Percentiles rank a stretch among this genome's conserved stretches.
These are phyloP conservation scores for Coccomyxa sp. DNA, from an alignment of 139 green algal species.

Conservation along the genomic window DNA sequence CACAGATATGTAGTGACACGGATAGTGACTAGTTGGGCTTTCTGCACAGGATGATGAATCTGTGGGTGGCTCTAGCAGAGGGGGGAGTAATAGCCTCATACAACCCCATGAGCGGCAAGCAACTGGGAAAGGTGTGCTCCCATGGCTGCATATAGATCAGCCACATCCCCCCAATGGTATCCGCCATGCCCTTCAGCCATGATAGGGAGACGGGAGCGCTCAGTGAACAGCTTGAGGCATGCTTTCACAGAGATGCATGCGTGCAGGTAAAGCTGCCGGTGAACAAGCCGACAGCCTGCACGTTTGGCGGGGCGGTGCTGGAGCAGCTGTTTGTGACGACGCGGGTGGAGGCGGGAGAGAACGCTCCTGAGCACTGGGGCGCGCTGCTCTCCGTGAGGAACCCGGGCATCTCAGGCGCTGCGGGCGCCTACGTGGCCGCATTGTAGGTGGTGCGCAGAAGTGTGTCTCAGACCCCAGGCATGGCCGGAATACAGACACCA, in stretches of 20 bases:
- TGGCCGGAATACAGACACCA: too few species aligned
- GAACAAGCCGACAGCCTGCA: slow-evolving; percentile 37
- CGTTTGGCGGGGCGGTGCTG: slow-evolving; percentile 40
- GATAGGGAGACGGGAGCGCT: too few species aligned
- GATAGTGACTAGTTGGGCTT: not conserved
- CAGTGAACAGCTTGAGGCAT: not conserved
- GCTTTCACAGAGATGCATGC: not conserved
- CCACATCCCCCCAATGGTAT: not conserved
- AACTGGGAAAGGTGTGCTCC: not conserved
- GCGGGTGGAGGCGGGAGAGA: slow-evolving; percentile 32
- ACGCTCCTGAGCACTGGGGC: slow-evolving; percentile 31
- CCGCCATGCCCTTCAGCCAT: too few species aligned
- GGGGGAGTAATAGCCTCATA: slow-evolving; percentile 45
- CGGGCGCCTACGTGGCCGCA: slow-evolving; percentile 7
- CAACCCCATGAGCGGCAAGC: slow-evolving; percentile 19
- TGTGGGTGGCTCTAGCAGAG: slow-evolving; percentile 64
- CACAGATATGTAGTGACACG: not conserved
- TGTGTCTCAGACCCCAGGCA: too few species aligned
- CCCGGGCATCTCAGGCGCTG: slow-evolving; percentile 24
- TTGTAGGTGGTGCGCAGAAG: too few species aligned
- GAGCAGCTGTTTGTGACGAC: slow-evolving; percentile 50
- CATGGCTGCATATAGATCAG: not conserved
- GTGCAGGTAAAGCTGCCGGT: slow-evolving; percentile 35
- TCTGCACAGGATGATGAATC: slow-evolving; percentile 15
- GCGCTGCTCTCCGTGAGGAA: slow-evolving; percentile 33